Percentiles rank a stretch among this genome's conserved stretches.
Evolutionary conservation across 176 grass and related monocot genomes (phyloP).

Genomic region (Phyllostachys edulis): DNA sequence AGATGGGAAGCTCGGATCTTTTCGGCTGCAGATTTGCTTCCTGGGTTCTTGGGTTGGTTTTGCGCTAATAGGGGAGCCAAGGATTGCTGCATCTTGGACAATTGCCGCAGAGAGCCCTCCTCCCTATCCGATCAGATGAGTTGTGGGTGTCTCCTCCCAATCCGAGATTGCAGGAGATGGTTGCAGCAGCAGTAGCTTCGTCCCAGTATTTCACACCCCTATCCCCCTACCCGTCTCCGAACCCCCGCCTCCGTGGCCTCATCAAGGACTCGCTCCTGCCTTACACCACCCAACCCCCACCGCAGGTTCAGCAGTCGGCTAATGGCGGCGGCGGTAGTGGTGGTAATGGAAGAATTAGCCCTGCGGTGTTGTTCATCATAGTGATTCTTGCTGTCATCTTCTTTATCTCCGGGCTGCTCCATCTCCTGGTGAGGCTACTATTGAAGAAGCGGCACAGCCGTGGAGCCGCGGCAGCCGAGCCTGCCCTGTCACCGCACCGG

Average conservation of each 20-base stretch:
- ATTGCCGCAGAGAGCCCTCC: background rate
- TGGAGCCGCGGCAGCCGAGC: background rate
- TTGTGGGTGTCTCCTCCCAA: conserved; percentile 34
- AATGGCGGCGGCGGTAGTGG: conserved; percentile 10
- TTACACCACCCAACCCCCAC: conserved; percentile 11
- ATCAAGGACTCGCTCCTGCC: conserved; percentile 33
- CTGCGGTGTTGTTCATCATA: conserved; percentile 80
- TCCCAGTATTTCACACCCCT: conserved; percentile 18
- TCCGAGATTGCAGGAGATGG: conserved; percentile 41
- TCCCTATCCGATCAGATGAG: conserved; percentile 29
- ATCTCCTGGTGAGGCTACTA: conserved; percentile 68
- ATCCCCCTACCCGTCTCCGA: background rate
- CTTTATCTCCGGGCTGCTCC: conserved; percentile 91
- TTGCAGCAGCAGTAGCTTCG: conserved; percentile 17
- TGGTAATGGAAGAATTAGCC: conserved; percentile 55
- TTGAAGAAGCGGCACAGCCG: conserved; percentile 60
- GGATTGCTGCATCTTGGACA: background rate
- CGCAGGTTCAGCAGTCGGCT: background rate
- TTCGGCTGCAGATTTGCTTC: conserved; percentile 27
- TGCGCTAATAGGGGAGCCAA: background rate
- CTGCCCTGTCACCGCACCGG: background rate
- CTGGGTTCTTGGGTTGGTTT: conserved; percentile 11
- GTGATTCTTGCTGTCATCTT: conserved; percentile 78
- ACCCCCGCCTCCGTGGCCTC: conserved; percentile 25
- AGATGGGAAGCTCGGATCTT: conserved; percentile 29